Conservation (phyloP, 2,329 filamentous ascomycete genomes). For the Ceratocystis albifundus region DNA sequence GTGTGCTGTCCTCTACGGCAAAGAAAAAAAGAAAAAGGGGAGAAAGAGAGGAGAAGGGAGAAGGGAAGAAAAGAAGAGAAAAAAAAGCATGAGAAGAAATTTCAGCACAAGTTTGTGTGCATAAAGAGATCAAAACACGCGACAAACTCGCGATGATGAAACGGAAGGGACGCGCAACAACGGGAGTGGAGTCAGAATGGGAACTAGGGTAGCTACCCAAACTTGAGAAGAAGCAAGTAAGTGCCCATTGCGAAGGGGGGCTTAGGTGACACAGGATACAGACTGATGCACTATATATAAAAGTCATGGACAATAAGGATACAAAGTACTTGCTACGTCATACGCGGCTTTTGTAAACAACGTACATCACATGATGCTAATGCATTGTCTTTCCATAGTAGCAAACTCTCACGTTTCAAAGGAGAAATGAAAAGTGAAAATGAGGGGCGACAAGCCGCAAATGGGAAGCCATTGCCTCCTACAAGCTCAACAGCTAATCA, state of each 20-base stretch:
- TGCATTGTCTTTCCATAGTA: background rate
- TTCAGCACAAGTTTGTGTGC: background rate
- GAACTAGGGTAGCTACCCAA: background rate
- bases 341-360: background rate
- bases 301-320: background rate
- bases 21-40: background rate
- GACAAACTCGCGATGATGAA: constrained; percentile 11
- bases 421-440: background rate
- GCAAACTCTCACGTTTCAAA: background rate
- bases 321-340: background rate
- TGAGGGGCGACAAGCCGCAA: too few relatives aligned
- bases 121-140: background rate
- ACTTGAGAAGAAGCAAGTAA: background rate
- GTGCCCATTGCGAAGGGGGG: constrained; percentile 8
- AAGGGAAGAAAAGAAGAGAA: background rate
- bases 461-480: too few relatives aligned
- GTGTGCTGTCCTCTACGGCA: background rate
- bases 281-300: background rate
- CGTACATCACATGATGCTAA: background rate
- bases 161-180: constrained; percentile 16
- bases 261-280: background rate
- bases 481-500: background rate
- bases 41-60: background rate
- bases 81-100: background rate
- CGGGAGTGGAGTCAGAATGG: background rate